phyloP scores from a whole-genome alignment of 306 rosid species.

The Arachis stenosperma region DNA sequence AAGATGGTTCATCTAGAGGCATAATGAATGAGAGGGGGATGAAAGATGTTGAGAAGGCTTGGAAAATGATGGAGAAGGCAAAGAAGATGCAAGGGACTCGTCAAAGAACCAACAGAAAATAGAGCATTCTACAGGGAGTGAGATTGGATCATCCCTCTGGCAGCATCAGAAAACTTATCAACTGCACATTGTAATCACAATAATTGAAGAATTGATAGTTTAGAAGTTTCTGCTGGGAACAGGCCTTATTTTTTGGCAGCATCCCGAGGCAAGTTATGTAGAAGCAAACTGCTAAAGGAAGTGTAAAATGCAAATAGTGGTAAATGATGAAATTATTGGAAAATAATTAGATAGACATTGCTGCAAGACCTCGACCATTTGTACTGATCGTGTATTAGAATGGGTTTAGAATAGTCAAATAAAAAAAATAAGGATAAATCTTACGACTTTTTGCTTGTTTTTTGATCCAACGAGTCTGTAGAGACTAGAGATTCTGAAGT shows the following conservation, averaged over 20 bases:
- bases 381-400: background rate
- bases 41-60: conserved; percentile 62
- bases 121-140: conserved; percentile 35
- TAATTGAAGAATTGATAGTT: conserved; percentile 32
- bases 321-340: background rate
- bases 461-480: background rate
- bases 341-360: background rate
- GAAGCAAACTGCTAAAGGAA: background rate
- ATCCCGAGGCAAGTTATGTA: background rate
- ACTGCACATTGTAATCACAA: conserved; percentile 26
- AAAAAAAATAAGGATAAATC: background rate
- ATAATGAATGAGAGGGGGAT: conserved; percentile 19
- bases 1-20: conserved; percentile 28
- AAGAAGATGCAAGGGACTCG: conserved; percentile 39
- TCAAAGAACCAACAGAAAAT: conserved; percentile 32
- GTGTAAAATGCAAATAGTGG: background rate
- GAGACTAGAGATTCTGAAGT: background rate
- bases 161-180: conserved; percentile 38
- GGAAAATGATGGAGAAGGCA: conserved; percentile 81
- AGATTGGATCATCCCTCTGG: conserved; percentile 39
- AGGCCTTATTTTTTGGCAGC: background rate
- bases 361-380: background rate
- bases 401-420: background rate
- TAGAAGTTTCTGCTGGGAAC: conserved; percentile 24
- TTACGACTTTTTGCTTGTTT: background rate